phyloP scores from a whole-genome alignment of 345 rosid genomes.

The Mallotus nudiflorus region DNA sequence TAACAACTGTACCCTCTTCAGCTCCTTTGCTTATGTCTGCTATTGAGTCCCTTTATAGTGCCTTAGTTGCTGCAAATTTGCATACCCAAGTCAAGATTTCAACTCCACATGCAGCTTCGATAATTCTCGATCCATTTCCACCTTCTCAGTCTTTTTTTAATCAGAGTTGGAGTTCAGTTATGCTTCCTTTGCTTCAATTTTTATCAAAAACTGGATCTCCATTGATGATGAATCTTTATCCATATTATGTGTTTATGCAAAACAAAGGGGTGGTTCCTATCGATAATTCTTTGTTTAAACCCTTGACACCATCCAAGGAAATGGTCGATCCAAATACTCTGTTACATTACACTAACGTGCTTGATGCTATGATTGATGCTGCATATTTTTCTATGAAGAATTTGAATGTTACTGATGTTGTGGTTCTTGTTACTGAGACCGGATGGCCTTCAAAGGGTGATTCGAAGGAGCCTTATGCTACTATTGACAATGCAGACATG shows the following conservation, averaged over 20 bases:
- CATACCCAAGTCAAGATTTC: slow-evolving; percentile 82
- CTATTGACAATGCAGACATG: slow-evolving; percentile 75
- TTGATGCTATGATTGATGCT: slow-evolving; percentile 96
- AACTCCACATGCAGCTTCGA: slow-evolving; percentile 87
- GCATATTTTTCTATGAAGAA: slow-evolving; percentile 91
- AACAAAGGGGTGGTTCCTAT: slow-evolving; percentile 95
- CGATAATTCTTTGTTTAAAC: slow-evolving; percentile 82
- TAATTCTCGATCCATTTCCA: slow-evolving; percentile 78
- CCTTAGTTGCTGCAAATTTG: slow-evolving; percentile 90
- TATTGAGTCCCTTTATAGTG: slow-evolving; percentile 75
- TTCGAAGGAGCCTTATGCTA: slow-evolving; percentile 83
- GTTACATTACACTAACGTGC: slow-evolving; percentile 89
- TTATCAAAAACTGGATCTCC: slow-evolving; percentile 80
- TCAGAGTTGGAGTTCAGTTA: slow-evolving; percentile 69
- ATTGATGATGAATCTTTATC: slow-evolving; percentile 95
- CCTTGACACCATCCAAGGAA: slow-evolving; percentile 84
- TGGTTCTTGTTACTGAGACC: slow-evolving; percentile 74
- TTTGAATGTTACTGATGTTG: slow-evolving; percentile 73
- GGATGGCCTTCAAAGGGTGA: slow-evolving; percentile 96
- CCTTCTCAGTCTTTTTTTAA: slow-evolving; percentile 96
- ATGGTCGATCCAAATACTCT: slow-evolving; percentile 98
- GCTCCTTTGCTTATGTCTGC: slow-evolving; percentile 84
- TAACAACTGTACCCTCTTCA: slow-evolving; percentile 85
- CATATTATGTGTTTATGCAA: slow-evolving; percentile 94
- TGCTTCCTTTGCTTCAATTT: slow-evolving; percentile 76